Base-by-base conservation (phyloP, 257 asterid species). In the Apocynum venetum region DNA sequence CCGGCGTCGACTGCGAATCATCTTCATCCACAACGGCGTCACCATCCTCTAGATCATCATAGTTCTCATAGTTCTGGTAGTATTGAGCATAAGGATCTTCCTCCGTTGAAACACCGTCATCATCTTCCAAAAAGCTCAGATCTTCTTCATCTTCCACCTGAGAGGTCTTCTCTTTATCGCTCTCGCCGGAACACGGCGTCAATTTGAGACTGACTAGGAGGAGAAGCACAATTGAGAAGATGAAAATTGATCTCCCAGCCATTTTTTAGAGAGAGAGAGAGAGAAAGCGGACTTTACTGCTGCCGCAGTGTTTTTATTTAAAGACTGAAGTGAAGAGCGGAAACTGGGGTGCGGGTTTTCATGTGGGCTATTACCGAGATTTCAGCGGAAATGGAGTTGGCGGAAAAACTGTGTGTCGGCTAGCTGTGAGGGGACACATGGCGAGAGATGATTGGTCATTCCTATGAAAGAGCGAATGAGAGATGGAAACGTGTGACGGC, bases 101-200 rank as follows among this genome's bases (percentile, higher is more conserved):
- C 8, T 69, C 83, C 61, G 76, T 31, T 36, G 85, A 55, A 10
- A 70, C 80, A 47, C 61, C 72, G 67, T 77, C 87, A 25, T 85
- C 92, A n/a, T 86, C 89, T 61, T 93, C 89, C 56, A 93, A 90
- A 80, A 91, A 88, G 20, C 85, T 89, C 88, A 93, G 94, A 85
- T 93, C 98, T 63, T 93, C 95, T n/a, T 91, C 98, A 35, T 91
- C 97, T 36, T 66, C 85, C 20, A 8, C 53, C 0, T 49, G 67
- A 4, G 77, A 55, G 83, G 65, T 76, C 71, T 85, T 41, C 14
- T 17, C 69, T 40, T 76, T 64, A 49, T 31, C 73, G 12, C 20
- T 41, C 31, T 72, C 73, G 14, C 83, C 74, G 1, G 86, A 83
- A 78, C 73, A 82, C 46, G 70, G 3, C 57, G 73, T 40, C 48